Percentiles rank a stretch among this genome's conserved stretches.
phyloP scores from a whole-genome alignment of 2,329 filamentous ascomycete species.

The Nemania bipapillata region DNA sequence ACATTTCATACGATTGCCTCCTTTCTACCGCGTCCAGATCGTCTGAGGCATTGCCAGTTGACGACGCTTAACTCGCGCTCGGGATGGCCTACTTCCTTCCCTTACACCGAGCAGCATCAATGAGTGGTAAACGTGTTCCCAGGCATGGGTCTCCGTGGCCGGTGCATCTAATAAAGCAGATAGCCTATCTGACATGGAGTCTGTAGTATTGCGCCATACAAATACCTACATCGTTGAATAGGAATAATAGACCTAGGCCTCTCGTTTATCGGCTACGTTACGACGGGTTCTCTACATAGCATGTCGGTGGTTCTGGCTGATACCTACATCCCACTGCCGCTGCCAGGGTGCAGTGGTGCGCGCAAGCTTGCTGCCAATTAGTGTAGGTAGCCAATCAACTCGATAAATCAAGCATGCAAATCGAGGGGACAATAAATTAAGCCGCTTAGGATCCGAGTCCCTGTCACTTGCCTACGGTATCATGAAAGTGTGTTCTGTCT shows the following conservation, averaged over 20 bases:
- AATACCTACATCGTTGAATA: background rate
- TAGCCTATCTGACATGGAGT: background rate
- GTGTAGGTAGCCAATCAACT: background rate
- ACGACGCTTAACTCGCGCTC: background rate
- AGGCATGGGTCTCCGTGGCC: background rate
- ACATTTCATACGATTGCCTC: background rate
- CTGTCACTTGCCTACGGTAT: background rate
- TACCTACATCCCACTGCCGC: background rate
- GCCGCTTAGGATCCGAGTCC: background rate
- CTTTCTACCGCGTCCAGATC: background rate
- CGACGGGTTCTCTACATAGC: too few relatives aligned
- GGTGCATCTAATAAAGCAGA: background rate
- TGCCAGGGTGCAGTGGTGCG: background rate
- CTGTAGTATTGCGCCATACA: background rate
- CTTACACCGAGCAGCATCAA: background rate
- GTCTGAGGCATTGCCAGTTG: background rate
- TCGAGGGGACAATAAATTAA: background rate
- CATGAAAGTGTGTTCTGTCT: background rate
- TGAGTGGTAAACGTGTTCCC: background rate
- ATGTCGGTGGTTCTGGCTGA: background rate
- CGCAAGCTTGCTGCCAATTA: slow-evolving; percentile 6
- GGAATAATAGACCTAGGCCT: background rate
- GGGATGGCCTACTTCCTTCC: background rate
- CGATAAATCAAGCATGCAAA: background rate
- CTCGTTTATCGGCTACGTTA: background rate